A percentile compares a stretch with the other conserved stretches of the same genome.
Evolutionary conservation across 192 early-diverging fungal species (phyloP).

Genomic region (Lunasporangiospora selenospora): DNA sequence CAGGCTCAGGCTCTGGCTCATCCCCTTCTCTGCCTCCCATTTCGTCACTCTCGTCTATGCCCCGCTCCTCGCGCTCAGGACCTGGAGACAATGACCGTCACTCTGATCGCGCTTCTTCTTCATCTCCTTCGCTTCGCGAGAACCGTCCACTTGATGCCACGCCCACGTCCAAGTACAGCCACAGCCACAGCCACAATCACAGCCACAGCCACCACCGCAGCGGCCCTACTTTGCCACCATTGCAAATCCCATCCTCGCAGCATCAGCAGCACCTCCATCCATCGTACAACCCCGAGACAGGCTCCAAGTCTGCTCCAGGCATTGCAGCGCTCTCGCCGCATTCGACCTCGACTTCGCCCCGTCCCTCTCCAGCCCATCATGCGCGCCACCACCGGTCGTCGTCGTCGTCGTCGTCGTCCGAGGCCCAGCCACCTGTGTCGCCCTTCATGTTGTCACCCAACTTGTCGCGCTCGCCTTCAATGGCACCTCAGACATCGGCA

Average conservation of each 20-base stretch:
- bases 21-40: constrained; percentile 41
- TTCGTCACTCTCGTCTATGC: too few relatives aligned
- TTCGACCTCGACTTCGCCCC: constrained; percentile 3
- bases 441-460: constrained; percentile 39
- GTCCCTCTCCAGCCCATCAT: too few relatives aligned
- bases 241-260: constrained; percentile 35
- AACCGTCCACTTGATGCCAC: neutral
- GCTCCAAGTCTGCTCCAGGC: constrained; percentile 3
- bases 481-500: constrained; percentile 2
- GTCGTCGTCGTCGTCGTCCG: too few relatives aligned
- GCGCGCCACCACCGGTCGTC: too few relatives aligned
- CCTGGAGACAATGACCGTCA: too few relatives aligned
- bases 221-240: constrained; percentile 22
- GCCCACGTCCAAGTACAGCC: too few relatives aligned
- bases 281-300: constrained; percentile 8
- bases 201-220: constrained; percentile 6
- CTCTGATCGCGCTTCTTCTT: too few relatives aligned
- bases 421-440: constrained; percentile 20
- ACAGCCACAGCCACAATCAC: too few relatives aligned
- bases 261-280: constrained; percentile 39
- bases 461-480: constrained; percentile 31
- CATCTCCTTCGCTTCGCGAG: neutral
- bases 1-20: neutral
- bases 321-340: constrained; percentile 10
- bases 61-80: too few relatives aligned